A percentile compares a stretch with the other conserved stretches of the same genome.
phyloP scores from a whole-genome alignment of 495 filamentous ascomycete genomes.

The Jackrogersella minutella region DNA sequence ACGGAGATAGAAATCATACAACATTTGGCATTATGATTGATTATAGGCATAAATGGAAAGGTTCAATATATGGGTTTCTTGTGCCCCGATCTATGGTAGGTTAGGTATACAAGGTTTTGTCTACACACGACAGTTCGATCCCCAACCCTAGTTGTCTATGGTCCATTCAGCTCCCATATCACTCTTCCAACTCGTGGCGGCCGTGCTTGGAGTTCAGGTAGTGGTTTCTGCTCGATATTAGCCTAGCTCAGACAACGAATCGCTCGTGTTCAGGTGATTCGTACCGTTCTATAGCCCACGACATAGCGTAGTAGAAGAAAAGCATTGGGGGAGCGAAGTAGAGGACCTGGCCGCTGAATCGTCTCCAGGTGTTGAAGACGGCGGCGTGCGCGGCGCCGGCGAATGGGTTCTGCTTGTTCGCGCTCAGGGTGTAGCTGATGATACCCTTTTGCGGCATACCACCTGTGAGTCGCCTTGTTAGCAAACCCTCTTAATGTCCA shows the following conservation, averaged over 20 bases:
- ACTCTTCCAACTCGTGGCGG: conserved; percentile 63
- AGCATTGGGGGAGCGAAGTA: conserved; percentile 84
- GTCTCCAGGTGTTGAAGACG: conserved; percentile 70
- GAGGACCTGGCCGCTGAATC: conserved; percentile 72
- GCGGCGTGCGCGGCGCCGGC: conserved; percentile 63
- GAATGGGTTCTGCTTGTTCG: conserved; percentile 65
- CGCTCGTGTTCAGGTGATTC: conserved; percentile 29
- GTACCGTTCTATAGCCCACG: conserved; percentile 88
- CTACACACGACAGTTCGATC: conserved; percentile 31
- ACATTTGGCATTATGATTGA: neutral
- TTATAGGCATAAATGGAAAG: conserved; percentile 13
- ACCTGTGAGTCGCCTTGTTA: conserved; percentile 46
- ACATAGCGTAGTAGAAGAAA: conserved; percentile 76
- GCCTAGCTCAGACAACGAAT: conserved; percentile 8
- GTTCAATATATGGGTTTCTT: conserved; percentile 23
- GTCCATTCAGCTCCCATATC: conserved; percentile 45
- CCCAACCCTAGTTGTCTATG: conserved; percentile 15
- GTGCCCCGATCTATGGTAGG: conserved; percentile 40
- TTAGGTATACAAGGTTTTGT: conserved; percentile 43
- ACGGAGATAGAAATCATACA: too few relatives aligned
- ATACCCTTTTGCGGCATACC: conserved; percentile 65
- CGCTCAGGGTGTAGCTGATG: conserved; percentile 58
- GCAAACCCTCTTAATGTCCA: conserved; percentile 41
- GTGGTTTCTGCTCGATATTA: conserved; percentile 71
- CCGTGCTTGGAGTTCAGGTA: conserved; percentile 92